These are phyloP conservation scores for Schizophyllum amplum DNA, from an alignment of 1,284 basidiomycete species.

Conservation along the genomic window DNA sequence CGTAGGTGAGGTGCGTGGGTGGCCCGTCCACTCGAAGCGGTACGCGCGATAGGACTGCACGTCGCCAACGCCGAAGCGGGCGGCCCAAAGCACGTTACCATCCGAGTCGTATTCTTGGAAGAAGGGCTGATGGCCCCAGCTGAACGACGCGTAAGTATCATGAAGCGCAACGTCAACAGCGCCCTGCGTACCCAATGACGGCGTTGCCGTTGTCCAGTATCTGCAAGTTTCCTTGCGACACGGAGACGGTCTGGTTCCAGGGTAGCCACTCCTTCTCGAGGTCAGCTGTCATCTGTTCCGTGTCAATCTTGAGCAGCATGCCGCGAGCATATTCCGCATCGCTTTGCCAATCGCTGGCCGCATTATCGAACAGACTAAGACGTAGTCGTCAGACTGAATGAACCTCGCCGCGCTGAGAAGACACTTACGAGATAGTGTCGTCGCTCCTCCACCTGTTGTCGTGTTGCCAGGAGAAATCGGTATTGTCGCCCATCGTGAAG, in stretches of 20 bases:
- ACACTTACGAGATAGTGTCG: conserved; percentile 10
- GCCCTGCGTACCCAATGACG: conserved; percentile 6
- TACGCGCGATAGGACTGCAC: neutral
- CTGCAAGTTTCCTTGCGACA: conserved; percentile 9
- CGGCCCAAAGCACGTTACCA: conserved; percentile 7
- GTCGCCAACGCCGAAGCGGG: conserved; percentile 7
- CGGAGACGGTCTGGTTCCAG: conserved; percentile 2
- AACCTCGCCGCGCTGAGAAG: neutral
- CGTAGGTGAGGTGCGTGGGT: neutral
- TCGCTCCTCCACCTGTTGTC: conserved; percentile 11
- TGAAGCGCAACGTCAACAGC: neutral
- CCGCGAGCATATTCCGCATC: conserved; percentile 6
- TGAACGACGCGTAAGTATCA: neutral
- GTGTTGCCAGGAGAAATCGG: conserved; percentile 14
- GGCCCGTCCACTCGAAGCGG: neutral
- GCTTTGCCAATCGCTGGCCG: conserved; percentile 1
- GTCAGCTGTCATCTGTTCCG: conserved; percentile 4
- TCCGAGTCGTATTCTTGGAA: conserved; percentile 3
- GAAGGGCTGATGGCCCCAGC: conserved; percentile 10
- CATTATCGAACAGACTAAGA: conserved; percentile 9
- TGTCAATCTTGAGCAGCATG: conserved; percentile 4
- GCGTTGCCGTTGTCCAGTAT: conserved; percentile 9
- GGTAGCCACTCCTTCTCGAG: conserved; percentile 6
- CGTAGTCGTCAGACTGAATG: neutral
- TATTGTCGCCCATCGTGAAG: conserved; percentile 10